Evolutionary conservation across 1,139 yeast genomes (phyloP), one percentile per base, ranked within the genome.

Genomic region (Hyphopichia pseudoburtonii): DNA sequence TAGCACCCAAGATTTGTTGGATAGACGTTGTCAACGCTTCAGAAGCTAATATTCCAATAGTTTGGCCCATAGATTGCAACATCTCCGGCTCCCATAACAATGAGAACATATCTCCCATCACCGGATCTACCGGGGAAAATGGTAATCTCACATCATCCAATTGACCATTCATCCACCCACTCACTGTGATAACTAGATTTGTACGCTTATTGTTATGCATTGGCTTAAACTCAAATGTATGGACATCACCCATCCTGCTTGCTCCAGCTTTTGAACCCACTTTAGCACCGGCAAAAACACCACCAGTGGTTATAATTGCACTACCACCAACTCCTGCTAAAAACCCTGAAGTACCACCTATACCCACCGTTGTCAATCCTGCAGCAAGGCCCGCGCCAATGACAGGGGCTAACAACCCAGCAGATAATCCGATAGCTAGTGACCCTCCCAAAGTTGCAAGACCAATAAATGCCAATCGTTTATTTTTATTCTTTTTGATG

Each of bases 331-430:
- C 88, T 33, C 98, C 98, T 0, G 97, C 97, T 28, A 94, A 66
- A 50, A 94, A 92, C 1, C 95, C 87, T 15, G 88, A 65, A 0
- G 98, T 89, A 16, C 99, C 98, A 2, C 87, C 72, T 19, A 94
- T 86, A 19, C 99, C 99, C 22, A 92, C 80, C 0, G 98, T 92
- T 0, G 97, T 84, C 32, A 94, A 70, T 9, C 98, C 99, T 3
- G 98, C 97, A 2, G 98, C 98, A 19, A 94, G 58, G 50, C 99
- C 98, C 1, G 97, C 97, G 32, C 98, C 98, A 52, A 94, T 94
- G 4, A 94, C 96, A 0, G 99, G 99, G 0, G 98, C 98, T 35
- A 94, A 67, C 33, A 94, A 64, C 3, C 99, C 99, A 11, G 96
- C 97, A 39, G 97, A 87, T 22, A 94, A 69, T 2, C 98, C 98